Percentiles rank a stretch among this genome's conserved stretches.
Conservation (phyloP, 129 eudicot species). For the Helichrysum umbraculigerum region DNA sequence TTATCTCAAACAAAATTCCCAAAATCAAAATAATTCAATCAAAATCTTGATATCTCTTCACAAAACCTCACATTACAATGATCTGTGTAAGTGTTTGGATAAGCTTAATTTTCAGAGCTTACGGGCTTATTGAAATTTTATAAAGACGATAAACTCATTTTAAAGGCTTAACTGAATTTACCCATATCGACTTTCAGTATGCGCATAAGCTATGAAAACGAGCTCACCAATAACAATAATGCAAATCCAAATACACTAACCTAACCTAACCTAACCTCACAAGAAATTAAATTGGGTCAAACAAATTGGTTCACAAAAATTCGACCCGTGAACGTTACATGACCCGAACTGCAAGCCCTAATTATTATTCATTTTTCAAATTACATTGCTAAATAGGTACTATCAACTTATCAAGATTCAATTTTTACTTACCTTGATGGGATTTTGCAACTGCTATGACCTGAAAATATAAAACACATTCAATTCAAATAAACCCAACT, state of each 20-base stretch:
- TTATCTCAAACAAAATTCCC: not conserved
- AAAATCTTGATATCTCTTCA: not conserved
- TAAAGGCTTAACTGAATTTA: no score
- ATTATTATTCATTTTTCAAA: not conserved
- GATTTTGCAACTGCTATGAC: constrained; percentile 71
- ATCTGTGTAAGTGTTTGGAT: not conserved
- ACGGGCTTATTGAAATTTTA: not conserved
- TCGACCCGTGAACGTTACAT: not conserved
- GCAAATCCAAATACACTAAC: not conserved
- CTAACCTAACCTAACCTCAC: not conserved
- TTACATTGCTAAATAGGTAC: not conserved
- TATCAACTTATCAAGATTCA: not conserved
- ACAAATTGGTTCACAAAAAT: not conserved
- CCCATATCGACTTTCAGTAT: not conserved
- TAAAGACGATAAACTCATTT: not conserved
- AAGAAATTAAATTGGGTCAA: not conserved
- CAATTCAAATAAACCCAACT: constrained; percentile 9
- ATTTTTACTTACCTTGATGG: constrained; percentile 65
- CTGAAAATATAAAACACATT: constrained; percentile 37
- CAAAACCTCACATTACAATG: not conserved
- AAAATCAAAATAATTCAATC: not conserved
- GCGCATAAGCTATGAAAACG: not conserved
- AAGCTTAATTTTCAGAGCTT: not conserved
- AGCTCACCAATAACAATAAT: no score
- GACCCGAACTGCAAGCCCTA: not conserved